Conservation (phyloP, 2,329 filamentous ascomycete genomes). For the Fusarium equiseti region DNA sequence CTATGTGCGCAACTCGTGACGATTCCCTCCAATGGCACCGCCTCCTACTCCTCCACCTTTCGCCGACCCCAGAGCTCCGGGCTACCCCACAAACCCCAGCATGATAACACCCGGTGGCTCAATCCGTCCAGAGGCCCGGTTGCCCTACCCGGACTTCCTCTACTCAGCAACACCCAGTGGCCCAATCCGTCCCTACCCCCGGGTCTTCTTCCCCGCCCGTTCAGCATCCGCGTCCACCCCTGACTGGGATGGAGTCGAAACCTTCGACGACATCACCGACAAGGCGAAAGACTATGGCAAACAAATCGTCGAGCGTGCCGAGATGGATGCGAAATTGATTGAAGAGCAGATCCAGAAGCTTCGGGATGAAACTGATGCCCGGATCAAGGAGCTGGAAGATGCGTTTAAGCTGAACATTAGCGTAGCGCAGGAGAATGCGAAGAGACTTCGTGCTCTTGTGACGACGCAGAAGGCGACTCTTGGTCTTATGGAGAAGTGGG, state of each 20-base stretch:
- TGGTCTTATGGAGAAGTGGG: not conserved
- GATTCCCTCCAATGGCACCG: not conserved
- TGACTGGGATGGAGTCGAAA: fast-evolving
- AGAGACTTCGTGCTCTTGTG: not conserved
- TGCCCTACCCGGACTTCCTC: too few species aligned
- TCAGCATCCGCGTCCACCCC: not conserved
- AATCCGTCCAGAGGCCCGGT: not conserved
- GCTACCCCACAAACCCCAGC: too few species aligned
- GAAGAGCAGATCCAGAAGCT: not conserved
- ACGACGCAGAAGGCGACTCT: not conserved
- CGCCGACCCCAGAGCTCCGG: too few species aligned
- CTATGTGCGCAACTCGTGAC: not conserved
- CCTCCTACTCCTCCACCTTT: too few species aligned
- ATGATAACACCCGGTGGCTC: not conserved
- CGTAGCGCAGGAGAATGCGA: fast-evolving
- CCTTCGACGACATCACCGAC: not conserved
- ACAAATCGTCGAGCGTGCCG: too few species aligned
- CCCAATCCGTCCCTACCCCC: fast-evolving
- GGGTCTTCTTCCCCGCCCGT: too few species aligned
- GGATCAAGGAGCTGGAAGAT: not conserved
- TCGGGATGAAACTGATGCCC: not conserved
- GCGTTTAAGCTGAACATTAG: not conserved
- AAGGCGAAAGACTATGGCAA: not conserved
- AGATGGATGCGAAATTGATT: not conserved
- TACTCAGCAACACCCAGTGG: not conserved